Percentiles rank a stretch among this genome's conserved stretches.
phyloP scores from a whole-genome alignment of 306 rosid genomes.

The Hippophae gyantsensis region DNA sequence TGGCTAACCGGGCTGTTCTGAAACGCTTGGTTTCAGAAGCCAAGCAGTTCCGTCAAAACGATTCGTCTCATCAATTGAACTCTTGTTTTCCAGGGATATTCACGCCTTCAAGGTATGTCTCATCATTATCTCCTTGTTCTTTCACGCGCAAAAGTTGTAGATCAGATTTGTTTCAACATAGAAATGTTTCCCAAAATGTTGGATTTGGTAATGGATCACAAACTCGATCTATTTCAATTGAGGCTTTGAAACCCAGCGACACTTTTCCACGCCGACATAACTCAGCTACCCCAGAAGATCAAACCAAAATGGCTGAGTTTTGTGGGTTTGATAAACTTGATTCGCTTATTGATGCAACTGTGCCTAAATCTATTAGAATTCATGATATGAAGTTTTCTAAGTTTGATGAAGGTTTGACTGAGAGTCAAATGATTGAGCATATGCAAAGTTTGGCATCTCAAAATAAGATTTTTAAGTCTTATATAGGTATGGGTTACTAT shows the following conservation, averaged over 20 bases:
- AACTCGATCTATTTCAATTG: conserved; percentile 70
- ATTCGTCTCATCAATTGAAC: conserved; percentile 23
- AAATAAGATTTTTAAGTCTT: conserved; percentile 68
- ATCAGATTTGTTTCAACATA: conserved; percentile 23
- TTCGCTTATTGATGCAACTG: conserved; percentile 79
- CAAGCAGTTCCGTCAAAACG: conserved; percentile 51
- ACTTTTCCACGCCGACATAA: conserved; percentile 90
- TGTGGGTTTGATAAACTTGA: conserved; percentile 59
- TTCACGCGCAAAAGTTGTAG: conserved; percentile 26
- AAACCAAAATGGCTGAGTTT: conserved; percentile 52
- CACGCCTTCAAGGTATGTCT: conserved; percentile 60
- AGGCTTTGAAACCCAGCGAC: conserved; percentile 77
- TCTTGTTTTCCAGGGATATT: conserved; percentile 41
- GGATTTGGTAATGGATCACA: conserved; percentile 31
- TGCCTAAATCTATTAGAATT: conserved; percentile 76
- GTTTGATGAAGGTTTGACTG: conserved; percentile 86
- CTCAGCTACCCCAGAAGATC: conserved; percentile 89
- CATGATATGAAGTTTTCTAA: conserved; percentile 54
- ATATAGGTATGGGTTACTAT: conserved; percentile 90
- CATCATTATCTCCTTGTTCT: conserved; percentile 55
- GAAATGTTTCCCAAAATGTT: conserved; percentile 25
- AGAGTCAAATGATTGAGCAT: conserved; percentile 84
- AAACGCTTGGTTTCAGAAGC: conserved; percentile 74
- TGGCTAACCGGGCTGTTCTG: conserved; percentile 80
- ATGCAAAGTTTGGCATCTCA: conserved; percentile 71